Evolutionary conservation across 1,284 basidiomycete genomes (phyloP), one percentile per base, ranked within the genome.

Genomic region (Microbotryomycetes sp.): DNA sequence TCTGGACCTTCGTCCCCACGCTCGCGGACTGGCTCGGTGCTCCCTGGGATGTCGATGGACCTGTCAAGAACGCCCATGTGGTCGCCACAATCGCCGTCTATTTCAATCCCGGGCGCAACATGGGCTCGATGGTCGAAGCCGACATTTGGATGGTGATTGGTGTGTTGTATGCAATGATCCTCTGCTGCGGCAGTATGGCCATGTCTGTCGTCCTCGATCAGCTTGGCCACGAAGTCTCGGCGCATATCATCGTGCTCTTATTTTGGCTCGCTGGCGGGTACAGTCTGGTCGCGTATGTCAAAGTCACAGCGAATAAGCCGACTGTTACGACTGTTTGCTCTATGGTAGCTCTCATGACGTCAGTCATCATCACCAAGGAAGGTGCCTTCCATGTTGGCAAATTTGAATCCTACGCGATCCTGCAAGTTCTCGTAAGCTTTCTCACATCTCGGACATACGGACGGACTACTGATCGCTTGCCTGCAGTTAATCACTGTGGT

Each of bases 331-430:
- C 65, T 87, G 91, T 90, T 5, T 91, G 89, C 71, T 92, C 88
- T 54, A 93, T 94, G 90, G 87, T 69, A 16, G 66, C 85, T 0
- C 83, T 87, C 1, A 90, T 94, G 51, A 86, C 89, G 27, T 80
- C 92, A 26, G 91, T 90, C 70, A 81, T 88, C 5, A 79, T 97
- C 45, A 85, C 96, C 64, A 93, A 91, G 72, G 93, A 97, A 77
- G 94, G 93, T 18, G 89, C 87, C 5, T 72, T 87, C 45, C 78
- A 85, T 47, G 87, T 75, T 9, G 76, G 76, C 3, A 64, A 64
- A 23, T 76, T 76, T 57, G 70, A 72, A 31, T 65, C 68, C 1
- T 69, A 73, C 26, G 73, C 74, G 53, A 73, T 75, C 9, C 67
- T 70, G 16, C 74, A 75, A 54, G 70, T 75, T 21, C 41, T 62